Conservation (phyloP, 2,329 filamentous ascomycete species). For the Ophiostoma australiae region DNA sequence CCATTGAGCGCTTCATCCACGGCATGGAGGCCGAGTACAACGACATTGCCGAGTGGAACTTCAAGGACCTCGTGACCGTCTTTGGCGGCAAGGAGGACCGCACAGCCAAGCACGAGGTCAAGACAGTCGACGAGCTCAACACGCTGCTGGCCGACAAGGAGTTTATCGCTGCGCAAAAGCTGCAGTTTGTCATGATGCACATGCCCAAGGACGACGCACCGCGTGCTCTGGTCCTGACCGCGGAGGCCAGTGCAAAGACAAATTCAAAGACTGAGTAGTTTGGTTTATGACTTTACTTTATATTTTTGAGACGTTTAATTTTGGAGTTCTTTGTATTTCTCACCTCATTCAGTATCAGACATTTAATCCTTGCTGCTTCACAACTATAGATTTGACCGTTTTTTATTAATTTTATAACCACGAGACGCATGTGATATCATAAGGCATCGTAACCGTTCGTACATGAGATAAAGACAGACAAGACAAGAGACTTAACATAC, state of each 20-base stretch:
- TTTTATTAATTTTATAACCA: not conserved
- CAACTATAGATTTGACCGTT: not conserved
- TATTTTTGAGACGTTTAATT: no score
- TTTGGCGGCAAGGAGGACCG: conserved; percentile 27
- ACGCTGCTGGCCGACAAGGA: conserved; percentile 26
- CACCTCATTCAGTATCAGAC: no score
- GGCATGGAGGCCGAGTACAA: conserved; percentile 77
- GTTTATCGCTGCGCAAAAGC: conserved; percentile 43
- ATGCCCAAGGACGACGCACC: conserved; percentile 78
- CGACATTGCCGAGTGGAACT: conserved; percentile 71
- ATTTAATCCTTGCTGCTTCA: no score
- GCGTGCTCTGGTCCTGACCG: conserved; percentile 61
- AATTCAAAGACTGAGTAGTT: conserved; percentile 48
- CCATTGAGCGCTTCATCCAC: conserved; percentile 84
- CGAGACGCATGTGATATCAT: not conserved
- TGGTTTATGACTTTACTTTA: not conserved
- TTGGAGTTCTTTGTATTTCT: not conserved
- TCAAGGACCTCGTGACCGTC: conserved; percentile 35
- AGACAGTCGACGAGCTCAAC: conserved; percentile 27
- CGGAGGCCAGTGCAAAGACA: conserved; percentile 62
- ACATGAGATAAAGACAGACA: not conserved
- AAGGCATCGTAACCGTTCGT: not conserved
- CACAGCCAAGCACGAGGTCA: conserved; percentile 28
- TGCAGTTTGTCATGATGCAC: conserved; percentile 75
- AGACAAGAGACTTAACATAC: not conserved